Percentiles rank a stretch among this genome's conserved stretches.
Evolutionary conservation across 257 asterid genomes (phyloP).

Genomic region (Marsdenia floribunda): DNA sequence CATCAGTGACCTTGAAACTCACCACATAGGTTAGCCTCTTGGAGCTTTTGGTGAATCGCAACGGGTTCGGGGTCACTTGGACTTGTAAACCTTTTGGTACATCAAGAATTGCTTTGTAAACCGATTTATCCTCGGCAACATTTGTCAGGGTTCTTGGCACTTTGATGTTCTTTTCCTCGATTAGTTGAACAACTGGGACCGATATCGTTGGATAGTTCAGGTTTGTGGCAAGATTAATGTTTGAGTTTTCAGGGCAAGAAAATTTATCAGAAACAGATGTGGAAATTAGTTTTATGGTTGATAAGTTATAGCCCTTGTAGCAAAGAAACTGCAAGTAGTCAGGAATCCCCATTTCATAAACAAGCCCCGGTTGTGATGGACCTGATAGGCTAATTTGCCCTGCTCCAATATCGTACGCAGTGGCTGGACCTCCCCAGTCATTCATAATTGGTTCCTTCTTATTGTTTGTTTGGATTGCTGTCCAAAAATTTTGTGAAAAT

Average conservation of each 20-base stretch:
- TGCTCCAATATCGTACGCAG: constrained; percentile 64
- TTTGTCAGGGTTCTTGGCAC: constrained; percentile 53
- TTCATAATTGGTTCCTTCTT: constrained; percentile 40
- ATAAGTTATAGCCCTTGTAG: constrained; percentile 43
- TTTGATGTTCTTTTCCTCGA: constrained; percentile 22
- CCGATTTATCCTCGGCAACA: constrained; percentile 47
- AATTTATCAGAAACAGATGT: constrained; percentile 38
- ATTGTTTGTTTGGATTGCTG: constrained; percentile 63
- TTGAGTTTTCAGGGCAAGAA: constrained; percentile 43
- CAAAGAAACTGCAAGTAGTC: constrained; percentile 64
- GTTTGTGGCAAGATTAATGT: constrained; percentile 42
- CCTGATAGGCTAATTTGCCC: constrained; percentile 56
- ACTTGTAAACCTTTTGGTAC: constrained; percentile 33
- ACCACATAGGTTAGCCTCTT: constrained; percentile 45
- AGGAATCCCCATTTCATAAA: constrained; percentile 46
- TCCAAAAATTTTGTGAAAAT: too few species aligned
- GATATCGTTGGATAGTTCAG: constrained; percentile 82
- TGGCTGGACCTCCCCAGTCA: constrained; percentile 37
- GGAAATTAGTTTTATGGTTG: constrained; percentile 43
- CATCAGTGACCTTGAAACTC: constrained; percentile 22
- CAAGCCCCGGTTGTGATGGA: constrained; percentile 64
- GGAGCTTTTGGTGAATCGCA: constrained; percentile 35
- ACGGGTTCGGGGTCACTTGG: constrained; percentile 37
- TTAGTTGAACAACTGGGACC: constrained; percentile 22
- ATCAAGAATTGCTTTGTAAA: constrained; percentile 40